Evolutionary conservation across 306 rosid genomes (phyloP), one percentile per base, ranked within the genome.

Genomic region (Vigna mungo): DNA sequence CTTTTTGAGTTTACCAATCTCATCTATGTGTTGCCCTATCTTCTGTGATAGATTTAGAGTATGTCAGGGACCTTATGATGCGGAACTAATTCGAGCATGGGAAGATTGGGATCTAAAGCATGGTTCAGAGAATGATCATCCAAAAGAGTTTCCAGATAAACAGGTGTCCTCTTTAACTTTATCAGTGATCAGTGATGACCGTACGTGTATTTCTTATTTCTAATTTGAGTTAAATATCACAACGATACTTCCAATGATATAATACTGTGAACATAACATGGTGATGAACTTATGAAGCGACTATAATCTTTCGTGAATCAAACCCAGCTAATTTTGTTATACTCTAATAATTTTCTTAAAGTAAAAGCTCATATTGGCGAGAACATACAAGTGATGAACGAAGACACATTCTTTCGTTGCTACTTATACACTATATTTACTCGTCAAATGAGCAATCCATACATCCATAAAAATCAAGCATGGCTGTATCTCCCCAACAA

Each of bases 71-170:
- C 55, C 87, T 43, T 95, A 95, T 86, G 91, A 92, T 32, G 44
- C 76, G 46, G 75, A 85, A 27, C 84, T 95, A 72, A 84, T 89
- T 80, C 87, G 68, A 81, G 92, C 97, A 54, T 92, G 99, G 99
- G 96, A 92, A 80, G 84, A 78, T 67, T 92, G 97, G 97, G 94
- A 92, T 79, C 88, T 85, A 56, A 61, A 78, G 17, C 79, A 87
- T 80, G 84, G 76, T 68, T 95, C 97, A 17, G 97, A 92, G 84
- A 95, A 95, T 72, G 96, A 92, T 82, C 96, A 95, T 84, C 99
- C 97, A 11, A 80, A 81, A 74, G 90, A 79, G 46, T 95, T 95
- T 84, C 90, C 92, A 27, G 91, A 89, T 59, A 86, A 89, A 71
- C 99, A 95, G 97, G 99, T 91, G 54, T 80, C 70, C 34, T 48